Evolutionary conservation across 768 basidiomycete species (phyloP).

Genomic region (Mycena rebaudengoi): DNA sequence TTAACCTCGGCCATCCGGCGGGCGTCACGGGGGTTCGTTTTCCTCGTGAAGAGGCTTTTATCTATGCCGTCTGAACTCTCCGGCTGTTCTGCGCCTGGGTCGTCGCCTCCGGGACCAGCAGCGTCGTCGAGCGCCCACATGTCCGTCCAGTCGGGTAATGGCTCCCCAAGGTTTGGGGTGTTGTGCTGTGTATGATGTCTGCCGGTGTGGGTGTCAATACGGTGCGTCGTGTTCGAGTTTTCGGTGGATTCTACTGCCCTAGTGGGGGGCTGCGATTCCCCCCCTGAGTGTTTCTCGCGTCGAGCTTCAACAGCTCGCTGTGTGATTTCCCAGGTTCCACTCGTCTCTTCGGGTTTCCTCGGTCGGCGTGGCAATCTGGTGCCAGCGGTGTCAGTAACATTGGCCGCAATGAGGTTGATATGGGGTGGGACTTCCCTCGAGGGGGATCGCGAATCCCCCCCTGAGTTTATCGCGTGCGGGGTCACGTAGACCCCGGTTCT

Average conservation of each 20-base stretch:
- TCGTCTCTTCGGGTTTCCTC: background rate
- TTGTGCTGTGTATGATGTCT: constrained; percentile 1
- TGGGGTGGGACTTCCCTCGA: constrained; percentile 21
- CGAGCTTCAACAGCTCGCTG: background rate
- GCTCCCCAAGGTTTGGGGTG: constrained; percentile 9
- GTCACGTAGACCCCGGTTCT: background rate
- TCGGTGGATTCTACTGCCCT: constrained; percentile 10
- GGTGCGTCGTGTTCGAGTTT: background rate
- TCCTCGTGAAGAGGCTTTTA: background rate
- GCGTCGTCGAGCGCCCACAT: constrained; percentile 8
- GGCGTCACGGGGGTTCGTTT: constrained; percentile 30
- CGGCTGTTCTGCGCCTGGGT: background rate
- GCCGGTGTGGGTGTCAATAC: constrained; percentile 5
- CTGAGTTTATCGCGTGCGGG: constrained; percentile 9
- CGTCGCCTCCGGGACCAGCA: background rate
- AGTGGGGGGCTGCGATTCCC: constrained; percentile 11
- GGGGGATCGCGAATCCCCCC: constrained; percentile 18
- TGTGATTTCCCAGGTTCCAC: background rate
- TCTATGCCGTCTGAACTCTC: background rate
- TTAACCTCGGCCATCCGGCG: constrained; percentile 23
- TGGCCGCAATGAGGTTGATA: background rate
- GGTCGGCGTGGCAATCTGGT: background rate
- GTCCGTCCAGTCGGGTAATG: background rate
- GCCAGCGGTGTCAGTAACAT: constrained; percentile 5
- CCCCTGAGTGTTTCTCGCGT: constrained; percentile 3